A percentile compares a stretch with the other conserved stretches of the same genome.
These are phyloP conservation scores for Cornus controversa DNA, from an alignment of 148 eudicot species.

Conservation along the genomic window DNA sequence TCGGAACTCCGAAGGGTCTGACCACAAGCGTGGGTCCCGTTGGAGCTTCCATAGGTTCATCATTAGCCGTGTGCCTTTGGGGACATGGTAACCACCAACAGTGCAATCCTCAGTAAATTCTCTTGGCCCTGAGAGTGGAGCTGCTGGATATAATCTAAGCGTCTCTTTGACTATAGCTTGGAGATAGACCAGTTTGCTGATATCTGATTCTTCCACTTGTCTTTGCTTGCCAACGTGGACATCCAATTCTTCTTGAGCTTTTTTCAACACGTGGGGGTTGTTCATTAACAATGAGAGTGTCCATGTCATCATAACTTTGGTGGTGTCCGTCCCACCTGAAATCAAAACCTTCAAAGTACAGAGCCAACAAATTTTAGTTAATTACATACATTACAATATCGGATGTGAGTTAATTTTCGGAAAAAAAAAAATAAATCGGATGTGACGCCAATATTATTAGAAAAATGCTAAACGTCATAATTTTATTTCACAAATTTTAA, in stretches of 20 bases:
- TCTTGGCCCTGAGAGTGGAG: conserved; percentile 18
- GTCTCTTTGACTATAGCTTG: conserved; percentile 40
- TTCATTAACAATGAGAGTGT: conserved; percentile 26
- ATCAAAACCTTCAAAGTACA: conserved; percentile 27
- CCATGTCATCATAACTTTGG: conserved; percentile 29
- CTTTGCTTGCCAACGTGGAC: conserved; percentile 20
- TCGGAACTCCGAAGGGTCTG: conserved; percentile 23
- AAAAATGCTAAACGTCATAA: no score
- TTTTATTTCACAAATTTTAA: no score
- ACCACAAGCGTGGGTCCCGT: background rate
- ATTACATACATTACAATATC: no score
- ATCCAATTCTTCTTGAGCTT: conserved; percentile 32
- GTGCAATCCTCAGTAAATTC: conserved; percentile 22
- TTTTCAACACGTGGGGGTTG: conserved; percentile 16
- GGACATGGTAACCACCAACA: conserved; percentile 28
- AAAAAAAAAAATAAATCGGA: no score
- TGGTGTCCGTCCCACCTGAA: conserved; percentile 28
- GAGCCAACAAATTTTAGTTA: background rate
- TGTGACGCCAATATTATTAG: no score
- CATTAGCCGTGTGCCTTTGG: conserved; percentile 30
- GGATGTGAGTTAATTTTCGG: no score
- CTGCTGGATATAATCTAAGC: conserved; percentile 31
- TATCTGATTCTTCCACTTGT: conserved; percentile 26
- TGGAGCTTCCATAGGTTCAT: conserved; percentile 16
- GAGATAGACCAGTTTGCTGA: conserved; percentile 27